Conservation (phyloP, 1,139 yeast genomes). For the Geotrichum restrictum region DNA sequence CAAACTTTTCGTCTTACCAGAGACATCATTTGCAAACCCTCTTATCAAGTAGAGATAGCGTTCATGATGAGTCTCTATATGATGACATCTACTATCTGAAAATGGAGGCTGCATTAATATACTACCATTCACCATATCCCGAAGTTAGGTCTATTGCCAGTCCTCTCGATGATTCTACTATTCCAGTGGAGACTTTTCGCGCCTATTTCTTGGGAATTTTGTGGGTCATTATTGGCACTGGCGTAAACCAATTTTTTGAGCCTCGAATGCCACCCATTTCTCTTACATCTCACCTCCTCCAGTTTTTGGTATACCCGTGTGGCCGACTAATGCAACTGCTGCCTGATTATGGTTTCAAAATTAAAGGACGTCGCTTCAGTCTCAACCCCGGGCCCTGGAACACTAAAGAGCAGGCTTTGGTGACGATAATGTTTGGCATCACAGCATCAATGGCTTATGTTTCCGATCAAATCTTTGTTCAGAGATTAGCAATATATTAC, state of each 20-base stretch:
- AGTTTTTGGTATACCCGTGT: slow-evolving; percentile 55
- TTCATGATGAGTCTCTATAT: slow-evolving; percentile 5
- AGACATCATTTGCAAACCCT: slow-evolving; percentile 33
- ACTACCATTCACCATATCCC: slow-evolving; percentile 55
- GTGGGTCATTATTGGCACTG: slow-evolving; percentile 56
- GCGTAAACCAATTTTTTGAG: slow-evolving; percentile 55
- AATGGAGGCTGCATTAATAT: slow-evolving; percentile 42
- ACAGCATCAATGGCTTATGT: slow-evolving; percentile 47
- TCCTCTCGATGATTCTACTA: slow-evolving; percentile 49
- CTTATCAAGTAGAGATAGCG: slow-evolving; percentile 15
- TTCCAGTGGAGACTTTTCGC: slow-evolving; percentile 54
- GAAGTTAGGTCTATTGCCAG: slow-evolving; percentile 59
- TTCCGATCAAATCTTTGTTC: slow-evolving; percentile 45
- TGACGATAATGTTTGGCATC: slow-evolving; percentile 47
- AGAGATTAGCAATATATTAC: slow-evolving; percentile 44
- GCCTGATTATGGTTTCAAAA: slow-evolving; percentile 49
- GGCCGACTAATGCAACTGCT: slow-evolving; percentile 43
- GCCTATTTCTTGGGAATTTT: slow-evolving; percentile 53
- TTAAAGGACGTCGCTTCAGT: slow-evolving; percentile 41
- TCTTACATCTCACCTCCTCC: slow-evolving; percentile 49
- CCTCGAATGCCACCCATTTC: slow-evolving; percentile 54
- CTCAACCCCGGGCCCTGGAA: slow-evolving; percentile 63
- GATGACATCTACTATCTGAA: slow-evolving; percentile 27
- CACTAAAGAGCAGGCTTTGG: slow-evolving; percentile 64
- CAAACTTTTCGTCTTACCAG: slow-evolving; percentile 46